Evolutionary conservation across 345 rosid species (phyloP).

Genomic region (Erodium maritimum): DNA sequence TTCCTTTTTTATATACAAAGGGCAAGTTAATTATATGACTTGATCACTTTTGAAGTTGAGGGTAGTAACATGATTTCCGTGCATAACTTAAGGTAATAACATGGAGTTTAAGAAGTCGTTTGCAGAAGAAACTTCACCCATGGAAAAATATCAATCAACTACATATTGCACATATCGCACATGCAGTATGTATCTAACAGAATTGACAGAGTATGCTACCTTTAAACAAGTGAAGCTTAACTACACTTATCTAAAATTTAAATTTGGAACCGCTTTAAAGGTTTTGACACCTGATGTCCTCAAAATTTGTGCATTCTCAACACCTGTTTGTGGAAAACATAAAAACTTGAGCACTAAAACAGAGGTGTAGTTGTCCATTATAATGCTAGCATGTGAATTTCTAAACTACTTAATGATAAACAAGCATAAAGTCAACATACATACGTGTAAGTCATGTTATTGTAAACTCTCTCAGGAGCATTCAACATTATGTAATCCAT

Average conservation of each 20-base stretch:
- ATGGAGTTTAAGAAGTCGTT: not conserved
- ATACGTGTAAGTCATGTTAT: constrained; percentile 80
- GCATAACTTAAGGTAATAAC: no score
- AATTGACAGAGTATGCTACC: not conserved
- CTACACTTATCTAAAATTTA: no score
- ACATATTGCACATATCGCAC: not conserved
- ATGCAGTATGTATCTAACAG: not conserved
- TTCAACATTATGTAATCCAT: constrained; percentile 93
- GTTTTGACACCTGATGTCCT: no score
- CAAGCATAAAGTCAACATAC: constrained; percentile 16
- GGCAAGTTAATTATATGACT: no score
- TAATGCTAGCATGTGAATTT: constrained; percentile 1
- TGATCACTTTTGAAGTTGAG: no score
- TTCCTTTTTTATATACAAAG: no score
- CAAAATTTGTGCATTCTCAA: no score
- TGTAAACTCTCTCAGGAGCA: constrained; percentile 86
- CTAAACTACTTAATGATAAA: constrained; percentile 5
- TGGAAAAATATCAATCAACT: not conserved
- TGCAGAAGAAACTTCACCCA: no score
- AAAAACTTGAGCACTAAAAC: not conserved
- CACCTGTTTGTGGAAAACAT: no score
- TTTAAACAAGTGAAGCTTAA: no score
- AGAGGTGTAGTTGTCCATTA: not conserved
- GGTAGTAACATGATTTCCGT: no score
- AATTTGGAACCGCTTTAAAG: no score